These are phyloP conservation scores for Citrullus amarus DNA, from an alignment of 306 rosid species.

Conservation along the genomic window DNA sequence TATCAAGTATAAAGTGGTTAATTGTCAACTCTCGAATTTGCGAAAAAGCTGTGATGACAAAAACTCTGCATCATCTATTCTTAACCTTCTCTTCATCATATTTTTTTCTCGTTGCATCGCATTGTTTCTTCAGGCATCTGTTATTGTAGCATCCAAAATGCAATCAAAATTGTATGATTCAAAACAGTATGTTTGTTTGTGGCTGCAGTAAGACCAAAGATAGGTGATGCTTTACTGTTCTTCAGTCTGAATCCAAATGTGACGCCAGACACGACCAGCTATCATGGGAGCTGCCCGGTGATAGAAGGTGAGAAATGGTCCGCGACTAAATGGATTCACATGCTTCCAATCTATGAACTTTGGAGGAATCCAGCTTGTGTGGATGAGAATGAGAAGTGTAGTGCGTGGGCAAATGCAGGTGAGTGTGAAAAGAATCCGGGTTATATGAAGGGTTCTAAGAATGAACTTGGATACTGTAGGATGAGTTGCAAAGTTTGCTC, in stretches of 20 bases:
- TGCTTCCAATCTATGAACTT: conserved; percentile 43
- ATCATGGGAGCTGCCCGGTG: conserved; percentile 94
- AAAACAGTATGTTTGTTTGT: neutral
- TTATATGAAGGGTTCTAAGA: conserved; percentile 65
- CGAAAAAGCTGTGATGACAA: neutral
- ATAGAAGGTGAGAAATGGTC: conserved; percentile 98
- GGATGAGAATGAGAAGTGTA: conserved; percentile 49
- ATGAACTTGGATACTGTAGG: conserved; percentile 50
- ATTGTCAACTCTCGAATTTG: neutral
- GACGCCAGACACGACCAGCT: conserved; percentile 42
- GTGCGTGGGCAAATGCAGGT: conserved; percentile 63
- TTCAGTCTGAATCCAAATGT: conserved; percentile 80
- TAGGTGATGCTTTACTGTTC: conserved; percentile 92
- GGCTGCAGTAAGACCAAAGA: conserved; percentile 62
- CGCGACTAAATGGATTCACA: conserved; percentile 97
- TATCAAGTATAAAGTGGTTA: neutral
- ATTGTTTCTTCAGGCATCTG: neutral
- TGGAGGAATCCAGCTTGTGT: conserved; percentile 26
- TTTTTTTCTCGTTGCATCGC: neutral
- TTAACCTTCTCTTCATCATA: neutral
- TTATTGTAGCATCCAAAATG: neutral
- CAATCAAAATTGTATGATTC: neutral
- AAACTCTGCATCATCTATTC: too few relatives aligned
- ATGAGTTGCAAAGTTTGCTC: conserved; percentile 73
- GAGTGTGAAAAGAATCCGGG: conserved; percentile 67